These are phyloP conservation scores for Penicillium cinerascens DNA, from an alignment of 495 filamentous ascomycete genomes.

Conservation along the genomic window DNA sequence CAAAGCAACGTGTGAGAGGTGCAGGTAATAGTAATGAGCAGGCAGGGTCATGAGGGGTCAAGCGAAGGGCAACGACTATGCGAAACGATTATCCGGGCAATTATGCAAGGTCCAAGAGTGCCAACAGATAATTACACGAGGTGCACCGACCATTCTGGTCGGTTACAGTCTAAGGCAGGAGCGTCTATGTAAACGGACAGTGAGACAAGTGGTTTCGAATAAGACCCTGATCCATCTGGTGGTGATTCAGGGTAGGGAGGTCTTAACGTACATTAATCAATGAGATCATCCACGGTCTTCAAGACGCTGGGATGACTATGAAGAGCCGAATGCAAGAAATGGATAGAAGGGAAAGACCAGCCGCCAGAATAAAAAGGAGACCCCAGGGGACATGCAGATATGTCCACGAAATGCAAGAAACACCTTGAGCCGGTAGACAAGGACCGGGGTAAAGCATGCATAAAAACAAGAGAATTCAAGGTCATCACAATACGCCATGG, in stretches of 20 bases:
- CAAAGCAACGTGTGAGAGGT: neutral
- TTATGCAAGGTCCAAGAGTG: slow-evolving; percentile 22
- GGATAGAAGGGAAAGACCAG: slow-evolving; percentile 27
- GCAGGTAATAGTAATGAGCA: too few species aligned
- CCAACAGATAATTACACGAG: slow-evolving; percentile 39
- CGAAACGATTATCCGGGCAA: too few species aligned
- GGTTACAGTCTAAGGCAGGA: slow-evolving; percentile 34
- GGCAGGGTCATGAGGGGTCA: too few species aligned
- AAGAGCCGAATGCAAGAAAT: slow-evolving; percentile 37
- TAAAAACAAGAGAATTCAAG: slow-evolving; percentile 10
- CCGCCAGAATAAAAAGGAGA: slow-evolving; percentile 28
- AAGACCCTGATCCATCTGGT: slow-evolving; percentile 46
- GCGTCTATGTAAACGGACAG: slow-evolving; percentile 48
- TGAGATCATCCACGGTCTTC: slow-evolving; percentile 59
- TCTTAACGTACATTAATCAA: slow-evolving; percentile 78
- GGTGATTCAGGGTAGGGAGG: slow-evolving; percentile 51
- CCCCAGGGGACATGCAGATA: slow-evolving; percentile 28
- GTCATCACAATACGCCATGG: slow-evolving; percentile 34
- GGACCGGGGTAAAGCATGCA: slow-evolving; percentile 24
- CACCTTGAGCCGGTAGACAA: too few species aligned
- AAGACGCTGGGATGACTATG: slow-evolving; percentile 35
- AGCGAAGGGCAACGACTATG: too few species aligned
- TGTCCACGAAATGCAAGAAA: slow-evolving; percentile 35
- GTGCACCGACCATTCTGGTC: slow-evolving; percentile 19
- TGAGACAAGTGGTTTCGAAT: slow-evolving; percentile 53